phyloP scores from a whole-genome alignment of 2,329 filamentous ascomycete species.

The Xylariaceae sp. region DNA sequence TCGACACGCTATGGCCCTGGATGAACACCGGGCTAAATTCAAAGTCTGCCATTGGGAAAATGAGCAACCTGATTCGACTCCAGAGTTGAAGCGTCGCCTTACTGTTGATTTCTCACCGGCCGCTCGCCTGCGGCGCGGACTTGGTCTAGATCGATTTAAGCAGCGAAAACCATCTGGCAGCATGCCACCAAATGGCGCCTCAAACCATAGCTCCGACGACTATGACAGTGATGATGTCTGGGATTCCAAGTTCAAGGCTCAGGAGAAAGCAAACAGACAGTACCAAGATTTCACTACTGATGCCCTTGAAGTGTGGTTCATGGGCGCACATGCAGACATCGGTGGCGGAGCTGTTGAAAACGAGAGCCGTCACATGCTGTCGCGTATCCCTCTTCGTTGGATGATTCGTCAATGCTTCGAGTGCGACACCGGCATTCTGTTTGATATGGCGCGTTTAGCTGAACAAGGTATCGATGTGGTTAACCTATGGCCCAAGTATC shows the following conservation, averaged over 20 bases:
- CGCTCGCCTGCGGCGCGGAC: not conserved
- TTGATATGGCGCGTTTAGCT: constrained; percentile 17
- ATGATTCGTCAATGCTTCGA: constrained; percentile 27
- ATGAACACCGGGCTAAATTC: constrained; percentile 26
- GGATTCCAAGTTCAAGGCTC: constrained; percentile 16
- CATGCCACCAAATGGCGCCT: not conserved
- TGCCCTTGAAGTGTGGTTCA: constrained; percentile 27
- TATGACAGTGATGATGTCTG: constrained; percentile 8
- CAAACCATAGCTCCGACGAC: not conserved
- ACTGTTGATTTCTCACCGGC: constrained; percentile 19
- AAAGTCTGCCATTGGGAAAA: constrained; percentile 26
- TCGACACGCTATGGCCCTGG: constrained; percentile 24
- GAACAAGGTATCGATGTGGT: constrained; percentile 20
- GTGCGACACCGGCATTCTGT: constrained; percentile 23
- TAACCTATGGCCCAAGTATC: constrained; percentile 20
- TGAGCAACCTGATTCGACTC: not conserved
- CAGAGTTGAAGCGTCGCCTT: constrained; percentile 4
- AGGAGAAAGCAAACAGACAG: constrained; percentile 17
- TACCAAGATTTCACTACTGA: constrained; percentile 21
- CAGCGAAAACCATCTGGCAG: not conserved
- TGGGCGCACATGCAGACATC: constrained; percentile 23
- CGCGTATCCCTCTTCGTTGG: constrained; percentile 24
- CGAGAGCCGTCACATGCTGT: constrained; percentile 25
- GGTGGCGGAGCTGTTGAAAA: constrained; percentile 23
- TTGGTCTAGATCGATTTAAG: constrained; percentile 3